Evolutionary conservation across 495 filamentous ascomycete genomes (phyloP).

Genomic region (Aeminium ludgeri): DNA sequence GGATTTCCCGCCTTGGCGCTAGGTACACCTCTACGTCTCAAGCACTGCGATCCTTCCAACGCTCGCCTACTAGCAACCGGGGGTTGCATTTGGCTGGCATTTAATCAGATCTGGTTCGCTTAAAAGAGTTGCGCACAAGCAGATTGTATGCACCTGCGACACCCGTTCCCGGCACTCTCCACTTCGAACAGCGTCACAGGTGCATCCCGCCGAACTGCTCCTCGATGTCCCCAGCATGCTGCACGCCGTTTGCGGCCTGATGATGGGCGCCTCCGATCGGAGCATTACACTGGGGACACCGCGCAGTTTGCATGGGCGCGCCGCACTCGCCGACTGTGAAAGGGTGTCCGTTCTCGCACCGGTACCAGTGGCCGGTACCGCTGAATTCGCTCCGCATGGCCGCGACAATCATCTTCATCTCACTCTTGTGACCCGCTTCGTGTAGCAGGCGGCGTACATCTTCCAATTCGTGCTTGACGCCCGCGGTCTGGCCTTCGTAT

Average conservation of each 20-base stretch:
- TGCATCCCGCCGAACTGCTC: conserved; percentile 20
- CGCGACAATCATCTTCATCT: conserved; percentile 26
- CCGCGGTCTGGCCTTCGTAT: not conserved
- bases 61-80: no score
- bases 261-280: conserved; percentile 45
- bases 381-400: conserved; percentile 21
- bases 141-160: no score
- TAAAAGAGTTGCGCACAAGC: no score
- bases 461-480: conserved; percentile 16
- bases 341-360: conserved; percentile 48
- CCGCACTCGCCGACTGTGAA: conserved; percentile 65
- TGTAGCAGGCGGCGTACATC: conserved; percentile 15
- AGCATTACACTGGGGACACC: conserved; percentile 49
- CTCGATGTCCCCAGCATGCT: conserved; percentile 34
- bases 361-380: conserved; percentile 38
- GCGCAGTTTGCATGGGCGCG: conserved; percentile 43
- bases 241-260: conserved; percentile 34
- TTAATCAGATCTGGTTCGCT: no score
- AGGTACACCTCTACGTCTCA: no score
- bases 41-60: no score
- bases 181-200: not conserved
- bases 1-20: no score
- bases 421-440: conserved; percentile 27
- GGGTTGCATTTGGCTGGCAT: no score
- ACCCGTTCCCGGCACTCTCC: no score